Base-by-base conservation (phyloP, 2,329 filamentous ascomycete genomes). In the Exophiala xenobiotica region DNA sequence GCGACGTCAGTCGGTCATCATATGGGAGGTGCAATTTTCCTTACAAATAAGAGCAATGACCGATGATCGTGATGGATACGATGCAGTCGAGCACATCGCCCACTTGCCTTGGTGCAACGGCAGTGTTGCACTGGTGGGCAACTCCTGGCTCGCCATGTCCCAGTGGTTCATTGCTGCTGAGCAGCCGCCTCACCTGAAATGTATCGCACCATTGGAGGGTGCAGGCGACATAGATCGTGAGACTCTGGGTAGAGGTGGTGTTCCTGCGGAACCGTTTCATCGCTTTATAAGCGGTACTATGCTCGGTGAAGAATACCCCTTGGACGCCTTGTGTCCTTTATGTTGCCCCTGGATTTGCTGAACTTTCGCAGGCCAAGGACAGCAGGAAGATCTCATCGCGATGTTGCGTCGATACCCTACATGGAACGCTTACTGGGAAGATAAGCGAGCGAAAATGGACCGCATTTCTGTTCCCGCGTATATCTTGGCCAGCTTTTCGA, bases 201-300 rank as follows among this genome's bases (percentile, higher is more conserved):
- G 68, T 0, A 74, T 77, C 23, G 73, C 73, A 1, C 77, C 66
- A 35, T 74, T 74, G 74, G 75, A 78, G 58, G 74, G 71, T 9
- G 70, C 64, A 35, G 68, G 68, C 1, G 76, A 78, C 54, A 29
- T 46, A 6, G 47, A 52, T 23, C 43, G 49, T 9, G 49, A 52
- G 22, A 46, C 39, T 7, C 69, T 73, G 22, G 73, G 76, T 54
- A 66, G 65, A 24, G 68, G 75, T 11, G 46, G 51, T 3, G 41
- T 53, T 27, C 31, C 51, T 7, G 49, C 33, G 31, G 18, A 38
- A 7, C 51, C 51, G 7, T 53, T 53, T 29, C 47, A n/a, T n/a
- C n/a, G n/a, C n/a, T n/a, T n/a, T n/a, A n/a, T n/a, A n/a, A n/a
- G n/a, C n/a, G n/a, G n/a, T n/a, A n/a, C n/a, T n/a, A n/a, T n/a